Conservation (phyloP, 495 filamentous ascomycete species). For the Hypoxylon lienhwacheense region DNA sequence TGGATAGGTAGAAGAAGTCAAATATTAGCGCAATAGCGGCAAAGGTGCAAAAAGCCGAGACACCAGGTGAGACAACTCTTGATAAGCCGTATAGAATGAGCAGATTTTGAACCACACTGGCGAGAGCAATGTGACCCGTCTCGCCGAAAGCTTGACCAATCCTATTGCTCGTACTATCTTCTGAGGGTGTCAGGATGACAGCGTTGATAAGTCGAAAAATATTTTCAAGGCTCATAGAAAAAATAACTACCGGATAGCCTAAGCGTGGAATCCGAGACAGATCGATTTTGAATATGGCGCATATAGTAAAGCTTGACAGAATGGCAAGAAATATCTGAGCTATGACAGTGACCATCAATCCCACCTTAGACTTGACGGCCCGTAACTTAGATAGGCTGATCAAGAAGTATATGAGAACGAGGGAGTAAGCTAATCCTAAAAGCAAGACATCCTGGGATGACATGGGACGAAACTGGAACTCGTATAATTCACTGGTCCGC, state of each 20-base stretch:
- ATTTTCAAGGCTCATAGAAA: constrained; percentile 71
- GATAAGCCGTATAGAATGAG: constrained; percentile 59
- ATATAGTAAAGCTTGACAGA: constrained; percentile 64
- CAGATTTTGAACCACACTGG: constrained; percentile 62
- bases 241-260: constrained; percentile 69
- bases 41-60: constrained; percentile 70
- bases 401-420: constrained; percentile 60
- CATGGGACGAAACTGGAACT: constrained; percentile 72
- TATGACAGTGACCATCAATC: constrained; percentile 65
- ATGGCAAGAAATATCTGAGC: constrained; percentile 69
- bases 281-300: constrained; percentile 62
- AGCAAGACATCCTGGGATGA: constrained; percentile 60
- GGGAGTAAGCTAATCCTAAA: constrained; percentile 61
- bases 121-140: constrained; percentile 65
- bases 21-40: constrained; percentile 67
- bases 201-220: constrained; percentile 73
- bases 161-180: constrained; percentile 59
- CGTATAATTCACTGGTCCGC: constrained; percentile 60
- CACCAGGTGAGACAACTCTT: constrained; percentile 59
- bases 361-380: constrained; percentile 68
- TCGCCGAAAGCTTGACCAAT: constrained; percentile 69
- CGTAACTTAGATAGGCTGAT: constrained; percentile 60
- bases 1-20: constrained; percentile 70
- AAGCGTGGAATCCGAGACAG: constrained; percentile 62
- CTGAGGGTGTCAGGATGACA: constrained; percentile 64